Base-by-base conservation (phyloP, 257 asterid species). In the Gentiana macrophylla region DNA sequence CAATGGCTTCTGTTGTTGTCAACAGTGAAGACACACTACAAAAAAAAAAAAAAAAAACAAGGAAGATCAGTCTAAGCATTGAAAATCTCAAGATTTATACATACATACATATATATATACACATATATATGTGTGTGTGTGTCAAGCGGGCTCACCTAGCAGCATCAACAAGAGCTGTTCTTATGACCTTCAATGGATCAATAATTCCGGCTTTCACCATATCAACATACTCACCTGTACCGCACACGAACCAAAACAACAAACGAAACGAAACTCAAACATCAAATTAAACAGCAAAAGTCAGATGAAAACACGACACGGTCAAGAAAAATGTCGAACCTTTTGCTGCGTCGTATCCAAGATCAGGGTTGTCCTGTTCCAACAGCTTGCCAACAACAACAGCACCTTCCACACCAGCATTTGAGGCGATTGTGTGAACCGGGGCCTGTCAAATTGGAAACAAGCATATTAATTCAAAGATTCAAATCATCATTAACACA, bases 341-440 rank as follows among this genome's bases (percentile, higher is more conserved):
- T 77, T 91, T 91, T 32, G 97, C 97, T 3, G 98, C 97, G 53
- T 91, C 97, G 12, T 91, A 91, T 68, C 98, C 98, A 45, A 84
- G 88, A 70, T 91, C 90, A 12, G 88, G 82, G 67, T 91, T 62
- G 4, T 81, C 87, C 8, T 94, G 91, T 74, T 91, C 98, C 78
- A 87, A 62, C 74, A 91, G 72, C 64, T 87, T 91, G 59, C 98
- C 98, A 15, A 91, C 94, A 7, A 91, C 86, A 7, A 91, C 95
- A 37, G 97, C 98, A 46, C 97, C 98, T 74, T 91, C 98, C 3
- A 87, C 95, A 63, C 98, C 97, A 1, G 98, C 97, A 9, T 91
- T 91, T 4, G 84, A 48, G 49, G 95, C 98, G 56, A 91, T 91
- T 3, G 85, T 91, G 60, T 78, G 64, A 34, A 83, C 94, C 1